These are phyloP conservation scores for Hygrophorus pudorinus DNA, from an alignment of 768 basidiomycete genomes.

Conservation along the genomic window DNA sequence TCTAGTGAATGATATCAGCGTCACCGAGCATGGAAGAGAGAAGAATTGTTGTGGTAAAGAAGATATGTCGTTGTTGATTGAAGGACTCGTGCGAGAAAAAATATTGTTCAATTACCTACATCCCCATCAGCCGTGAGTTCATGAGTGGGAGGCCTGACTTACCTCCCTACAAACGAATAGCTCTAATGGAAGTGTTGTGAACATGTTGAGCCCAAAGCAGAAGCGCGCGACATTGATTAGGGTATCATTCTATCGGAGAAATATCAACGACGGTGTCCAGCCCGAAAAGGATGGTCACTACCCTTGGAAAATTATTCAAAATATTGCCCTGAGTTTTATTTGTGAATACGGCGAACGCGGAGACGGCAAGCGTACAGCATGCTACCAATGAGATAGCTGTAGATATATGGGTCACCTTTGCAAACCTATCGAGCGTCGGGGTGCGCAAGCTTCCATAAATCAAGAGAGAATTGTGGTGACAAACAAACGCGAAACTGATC, in stretches of 20 bases:
- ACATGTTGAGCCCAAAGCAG: constrained; percentile 95
- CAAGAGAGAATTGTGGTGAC: constrained; percentile 94
- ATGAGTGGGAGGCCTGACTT: constrained; percentile 6
- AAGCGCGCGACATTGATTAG: constrained; percentile 93
- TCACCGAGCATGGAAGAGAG: constrained; percentile 74
- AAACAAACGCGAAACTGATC: constrained; percentile 94
- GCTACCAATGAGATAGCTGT: constrained; percentile 75
- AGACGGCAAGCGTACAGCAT: constrained; percentile 77
- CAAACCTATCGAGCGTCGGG: constrained; percentile 91
- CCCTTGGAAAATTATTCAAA: constrained; percentile 85
- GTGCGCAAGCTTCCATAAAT: constrained; percentile 92
- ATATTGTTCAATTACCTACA: constrained; percentile 86
- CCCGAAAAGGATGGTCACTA: constrained; percentile 21
- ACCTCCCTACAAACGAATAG: constrained; percentile 97
- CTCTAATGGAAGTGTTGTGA: constrained; percentile 92
- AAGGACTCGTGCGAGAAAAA: constrained; percentile 89
- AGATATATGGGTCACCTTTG: constrained; percentile 86
- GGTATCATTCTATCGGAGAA: constrained; percentile 48
- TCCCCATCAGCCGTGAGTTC: neutral
- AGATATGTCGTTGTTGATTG: constrained; percentile 73
- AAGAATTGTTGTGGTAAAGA: constrained; percentile 83
- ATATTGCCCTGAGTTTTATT: constrained; percentile 93
- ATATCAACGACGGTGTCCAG: neutral
- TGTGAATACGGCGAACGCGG: constrained; percentile 84
- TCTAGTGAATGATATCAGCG: constrained; percentile 15